Percentiles rank a stretch among this genome's conserved stretches.
These are phyloP conservation scores for Alternaria alternata DNA, from an alignment of 2,329 filamentous ascomycete genomes.

Conservation along the genomic window DNA sequence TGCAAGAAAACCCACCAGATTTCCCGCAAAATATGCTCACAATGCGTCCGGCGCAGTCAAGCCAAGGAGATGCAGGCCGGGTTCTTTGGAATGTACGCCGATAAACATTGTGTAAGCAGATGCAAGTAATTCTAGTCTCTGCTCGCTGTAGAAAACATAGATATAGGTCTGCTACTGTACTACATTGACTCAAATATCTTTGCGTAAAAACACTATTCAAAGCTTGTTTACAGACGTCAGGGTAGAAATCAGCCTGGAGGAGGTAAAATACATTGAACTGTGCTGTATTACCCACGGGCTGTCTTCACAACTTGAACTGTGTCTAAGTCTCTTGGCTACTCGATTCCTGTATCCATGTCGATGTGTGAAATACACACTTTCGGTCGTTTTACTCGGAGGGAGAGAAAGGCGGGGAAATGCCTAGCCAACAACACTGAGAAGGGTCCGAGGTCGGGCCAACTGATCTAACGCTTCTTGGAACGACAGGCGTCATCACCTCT, in stretches of 20 bases:
- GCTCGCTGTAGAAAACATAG: too few species aligned
- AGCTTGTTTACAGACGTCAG: background rate
- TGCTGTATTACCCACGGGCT: background rate
- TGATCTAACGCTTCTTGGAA: background rate
- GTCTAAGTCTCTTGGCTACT: background rate
- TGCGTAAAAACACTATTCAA: background rate
- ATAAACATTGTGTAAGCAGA: background rate
- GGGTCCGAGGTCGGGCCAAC: background rate
- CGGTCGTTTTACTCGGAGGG: background rate
- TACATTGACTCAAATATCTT: background rate
- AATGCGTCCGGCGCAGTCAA: background rate
- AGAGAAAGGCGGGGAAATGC: background rate
- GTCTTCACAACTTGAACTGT: background rate
- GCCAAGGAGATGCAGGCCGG: background rate
- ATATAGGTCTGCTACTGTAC: too few species aligned
- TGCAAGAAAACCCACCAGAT: background rate
- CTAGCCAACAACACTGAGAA: background rate
- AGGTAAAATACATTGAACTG: background rate
- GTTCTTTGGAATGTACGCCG: background rate
- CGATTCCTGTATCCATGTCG: background rate
- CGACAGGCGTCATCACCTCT: slow-evolving; percentile 8
- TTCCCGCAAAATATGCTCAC: background rate
- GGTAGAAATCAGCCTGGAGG: background rate
- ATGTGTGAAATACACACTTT: background rate
- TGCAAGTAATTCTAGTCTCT: background rate